These are phyloP conservation scores for Ramularia endophylla DNA, from an alignment of 2,329 filamentous ascomycete genomes.

Conservation along the genomic window DNA sequence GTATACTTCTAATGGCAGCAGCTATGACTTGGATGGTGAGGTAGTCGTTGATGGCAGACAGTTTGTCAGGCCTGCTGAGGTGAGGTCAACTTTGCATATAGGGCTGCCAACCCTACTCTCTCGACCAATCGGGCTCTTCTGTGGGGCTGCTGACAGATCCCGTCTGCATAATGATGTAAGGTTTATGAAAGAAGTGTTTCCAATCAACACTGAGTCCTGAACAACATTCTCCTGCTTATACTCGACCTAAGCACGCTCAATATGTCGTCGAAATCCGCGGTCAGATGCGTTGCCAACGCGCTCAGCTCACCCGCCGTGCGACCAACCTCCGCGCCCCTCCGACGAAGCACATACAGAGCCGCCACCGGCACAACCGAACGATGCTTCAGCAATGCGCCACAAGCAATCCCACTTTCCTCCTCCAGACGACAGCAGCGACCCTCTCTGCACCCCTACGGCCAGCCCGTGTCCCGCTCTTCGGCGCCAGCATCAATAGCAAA, in stretches of 20 bases:
- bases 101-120: too few relatives aligned
- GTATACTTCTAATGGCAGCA: too few relatives aligned
- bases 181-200: too few relatives aligned
- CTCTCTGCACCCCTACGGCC: conserved; percentile 17
- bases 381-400: conserved; percentile 19
- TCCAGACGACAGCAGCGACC: conserved; percentile 20
- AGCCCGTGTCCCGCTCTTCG: conserved; percentile 27
- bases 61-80: too few relatives aligned
- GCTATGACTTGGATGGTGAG: too few relatives aligned
- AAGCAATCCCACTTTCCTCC: conserved; percentile 18
- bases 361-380: conserved; percentile 4
- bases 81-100: too few relatives aligned
- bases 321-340: not conserved
- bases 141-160: too few relatives aligned
- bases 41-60: too few relatives aligned
- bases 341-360: conserved; percentile 4
- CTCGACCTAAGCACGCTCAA: not conserved
- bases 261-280: conserved; percentile 10
- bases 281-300: conserved; percentile 7
- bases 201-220: too few relatives aligned
- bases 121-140: too few relatives aligned
- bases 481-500: conserved; percentile 20
- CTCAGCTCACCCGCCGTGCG: conserved; percentile 2
- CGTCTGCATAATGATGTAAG: too few relatives aligned
- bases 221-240: too few relatives aligned